These are phyloP conservation scores for Carex pumila DNA, from an alignment of 176 grass and related monocot species.

Conservation along the genomic window DNA sequence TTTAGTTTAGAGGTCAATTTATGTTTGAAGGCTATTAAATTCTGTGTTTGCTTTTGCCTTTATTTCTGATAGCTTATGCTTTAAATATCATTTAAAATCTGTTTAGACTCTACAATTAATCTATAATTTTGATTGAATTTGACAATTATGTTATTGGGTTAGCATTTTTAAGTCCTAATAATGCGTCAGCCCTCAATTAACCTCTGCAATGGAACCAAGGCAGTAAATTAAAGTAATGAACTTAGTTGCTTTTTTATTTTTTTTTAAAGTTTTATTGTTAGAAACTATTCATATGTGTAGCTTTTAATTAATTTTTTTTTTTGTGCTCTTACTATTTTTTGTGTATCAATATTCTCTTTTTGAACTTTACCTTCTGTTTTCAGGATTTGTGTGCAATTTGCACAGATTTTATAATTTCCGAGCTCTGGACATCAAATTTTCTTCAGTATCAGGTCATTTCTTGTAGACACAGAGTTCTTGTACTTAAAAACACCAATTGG, in stretches of 20 bases:
- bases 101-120: background rate
- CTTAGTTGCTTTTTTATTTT: background rate
- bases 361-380: constrained; percentile 7
- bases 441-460: constrained; percentile 70
- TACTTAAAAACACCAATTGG: too few relatives aligned
- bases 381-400: constrained; percentile 97
- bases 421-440: constrained; percentile 92
- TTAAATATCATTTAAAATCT: background rate
- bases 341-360: background rate
- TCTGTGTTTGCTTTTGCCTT: background rate
- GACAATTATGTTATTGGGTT: background rate
- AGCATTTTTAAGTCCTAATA: background rate
- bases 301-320: background rate
- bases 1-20: background rate
- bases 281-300: background rate
- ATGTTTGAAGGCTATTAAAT: background rate
- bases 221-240: background rate
- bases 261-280: background rate
- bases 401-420: constrained; percentile 97
- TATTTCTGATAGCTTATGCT: background rate
- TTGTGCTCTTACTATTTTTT: background rate
- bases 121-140: background rate
- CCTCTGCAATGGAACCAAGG: background rate
- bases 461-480: background rate
- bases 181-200: background rate